phyloP scores from a whole-genome alignment of 345 rosid genomes.

The Balakata baccata region DNA sequence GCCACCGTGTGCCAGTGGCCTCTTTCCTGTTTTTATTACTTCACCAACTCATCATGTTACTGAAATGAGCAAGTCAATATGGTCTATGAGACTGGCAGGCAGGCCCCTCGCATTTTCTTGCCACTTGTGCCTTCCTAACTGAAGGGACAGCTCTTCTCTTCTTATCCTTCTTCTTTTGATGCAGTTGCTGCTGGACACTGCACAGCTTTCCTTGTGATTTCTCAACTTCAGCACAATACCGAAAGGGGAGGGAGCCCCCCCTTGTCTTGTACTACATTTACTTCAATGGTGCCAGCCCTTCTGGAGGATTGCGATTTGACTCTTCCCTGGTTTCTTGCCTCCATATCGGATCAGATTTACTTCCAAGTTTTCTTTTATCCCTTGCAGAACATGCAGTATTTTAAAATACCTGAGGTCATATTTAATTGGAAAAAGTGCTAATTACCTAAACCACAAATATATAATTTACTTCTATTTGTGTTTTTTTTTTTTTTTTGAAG shows the following conservation, averaged over 20 bases:
- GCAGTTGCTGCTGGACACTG: background rate
- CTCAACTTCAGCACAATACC: too few relatives aligned
- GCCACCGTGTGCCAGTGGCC: too few relatives aligned
- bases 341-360: too few relatives aligned
- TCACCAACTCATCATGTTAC: background rate
- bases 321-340: background rate
- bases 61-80: background rate
- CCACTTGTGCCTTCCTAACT: slow-evolving; percentile 3
- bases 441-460: too few relatives aligned
- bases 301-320: slow-evolving; percentile 5
- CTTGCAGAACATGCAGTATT: too few relatives aligned
- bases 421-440: too few relatives aligned
- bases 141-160: background rate
- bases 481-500: too few relatives aligned
- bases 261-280: background rate
- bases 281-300: slow-evolving; percentile 3
- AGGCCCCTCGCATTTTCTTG: slow-evolving; percentile 3
- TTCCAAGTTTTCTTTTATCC: too few relatives aligned
- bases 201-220: background rate
- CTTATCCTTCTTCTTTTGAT: background rate
- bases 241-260: background rate
- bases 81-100: background rate
- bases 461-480: too few relatives aligned
- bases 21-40: background rate
- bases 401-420: too few relatives aligned